Evolutionary conservation across 495 filamentous ascomycete species (phyloP), one percentile per base, ranked within the genome.

Genomic region (Xylaria curta): DNA sequence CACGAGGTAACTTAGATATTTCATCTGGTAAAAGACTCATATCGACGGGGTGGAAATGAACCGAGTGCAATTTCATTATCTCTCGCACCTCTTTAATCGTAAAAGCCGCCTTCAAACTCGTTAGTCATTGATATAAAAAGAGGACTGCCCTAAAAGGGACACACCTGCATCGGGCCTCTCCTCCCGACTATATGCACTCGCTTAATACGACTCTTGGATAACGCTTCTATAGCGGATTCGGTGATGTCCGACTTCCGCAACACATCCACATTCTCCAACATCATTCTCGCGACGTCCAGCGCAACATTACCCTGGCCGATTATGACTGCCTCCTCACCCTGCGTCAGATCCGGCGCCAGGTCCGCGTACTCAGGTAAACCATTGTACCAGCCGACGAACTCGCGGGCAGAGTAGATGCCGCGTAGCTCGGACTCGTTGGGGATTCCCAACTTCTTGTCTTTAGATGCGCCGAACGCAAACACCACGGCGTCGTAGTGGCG

Each of bases 341-440:
- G 82, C 1, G 88, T 88, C 17, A 98, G 87, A 76, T 94, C 89
- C 1, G 95, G 96, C 19, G 86, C 84, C n/a, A 97, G 81, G 74
- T 88, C 79, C 31, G 92, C 87, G 78, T 93, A 92, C 76, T 97
- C 92, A 0, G 96, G 97, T 0, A 97, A 86, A 21, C 97, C 95
- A 78, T 98, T 98, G 81, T 99, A 99, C 96, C 96, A 99, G 19
- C 95, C 96, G 7, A 99, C 97, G 80, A 98, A 99, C 62, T 93
- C 92, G 8, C 96, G 88, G 4, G 96, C 96, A 19, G 94, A 97
- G 81, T 93, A 91, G 46, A 99, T 90, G 51, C 93, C 93, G 13
- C 84, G 83, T 44, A 93, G 74, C 17, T 79, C 80, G 12, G 90
- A 83, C 76, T 99, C 96, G n/a, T 95, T 93, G 0, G 91, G 90